Evolutionary conservation across 352 stramenopile species (phyloP), one percentile per base, ranked within the genome.

Genomic region (Aphanomyces invadans): DNA sequence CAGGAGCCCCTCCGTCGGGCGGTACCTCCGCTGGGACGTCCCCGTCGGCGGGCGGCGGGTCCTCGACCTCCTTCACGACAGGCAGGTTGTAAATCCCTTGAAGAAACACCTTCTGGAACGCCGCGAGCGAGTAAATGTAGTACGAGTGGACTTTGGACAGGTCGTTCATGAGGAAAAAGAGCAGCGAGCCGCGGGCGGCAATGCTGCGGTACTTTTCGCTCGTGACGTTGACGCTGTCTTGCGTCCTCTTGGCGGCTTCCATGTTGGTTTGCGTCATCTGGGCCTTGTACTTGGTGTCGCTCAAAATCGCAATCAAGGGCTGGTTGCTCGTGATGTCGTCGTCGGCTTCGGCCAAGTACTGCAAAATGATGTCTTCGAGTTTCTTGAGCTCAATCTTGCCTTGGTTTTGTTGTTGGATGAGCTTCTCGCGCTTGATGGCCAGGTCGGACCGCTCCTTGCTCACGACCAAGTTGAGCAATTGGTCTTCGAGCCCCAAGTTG

Each of bases 321-420:
- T 98, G 93, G 75, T 99, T 97, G 77, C 98, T 97, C 29, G 93
- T 98, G 67, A 99, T 98, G 74, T 98, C 94, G 46, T 96, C 96
- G 74, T 98, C 88, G 0, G 92, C 92, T 62, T 81, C 97, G n/a
- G 95, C 91, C 3, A 98, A 74, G 65, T 97, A 96, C 67, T 94
- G 95, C 9, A 98, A 72, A 63, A 98, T 98, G 48, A 96, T 92
- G 62, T 98, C 92, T 67, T 98, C 92, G 19, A 98, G 78, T 65
- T 97, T 95, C 72, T 97, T 97, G 33, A 98, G 84, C 69, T 97
- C 96, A 69, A 98, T 98, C 69, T 97, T 98, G 71, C 95, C 95
- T 44, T 95, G 83, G 70, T 98, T 98, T 61, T 97, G 94, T 71
- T 97, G 88, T 62, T 96, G 92, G 12, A 98, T 95, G 36, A 98